Evolutionary conservation across 331 rosid genomes (phyloP).

Genomic region (Acacia pycnantha): DNA sequence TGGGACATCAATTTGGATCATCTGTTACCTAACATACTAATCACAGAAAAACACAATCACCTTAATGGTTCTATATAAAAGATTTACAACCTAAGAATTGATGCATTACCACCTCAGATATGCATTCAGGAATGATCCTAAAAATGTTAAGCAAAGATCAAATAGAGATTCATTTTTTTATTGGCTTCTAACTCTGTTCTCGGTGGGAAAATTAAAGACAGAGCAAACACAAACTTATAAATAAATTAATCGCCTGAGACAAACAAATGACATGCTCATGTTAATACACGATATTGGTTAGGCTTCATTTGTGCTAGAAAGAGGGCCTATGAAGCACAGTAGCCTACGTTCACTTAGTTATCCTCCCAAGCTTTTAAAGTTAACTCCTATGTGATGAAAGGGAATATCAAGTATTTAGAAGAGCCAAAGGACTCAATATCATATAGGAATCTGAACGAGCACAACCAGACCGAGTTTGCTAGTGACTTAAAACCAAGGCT

Average conservation of each 20-base stretch:
- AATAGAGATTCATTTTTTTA: background rate
- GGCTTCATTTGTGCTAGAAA: background rate
- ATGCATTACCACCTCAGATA: background rate
- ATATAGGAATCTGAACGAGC: conserved; percentile 1
- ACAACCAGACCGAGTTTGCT: background rate
- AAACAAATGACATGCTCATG: conserved; percentile 9
- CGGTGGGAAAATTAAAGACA: background rate
- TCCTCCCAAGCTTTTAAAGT: background rate
- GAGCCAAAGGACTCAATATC: background rate
- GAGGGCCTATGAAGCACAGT: background rate
- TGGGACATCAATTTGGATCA: conserved; percentile 2
- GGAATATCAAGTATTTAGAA: background rate
- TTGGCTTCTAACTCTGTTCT: background rate
- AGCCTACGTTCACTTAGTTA: background rate
- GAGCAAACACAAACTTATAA: background rate
- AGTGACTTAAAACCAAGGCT: background rate
- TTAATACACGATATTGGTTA: background rate
- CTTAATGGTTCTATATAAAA: background rate
- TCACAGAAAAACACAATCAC: background rate
- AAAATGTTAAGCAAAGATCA: background rate
- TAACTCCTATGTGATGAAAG: background rate
- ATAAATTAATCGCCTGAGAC: background rate
- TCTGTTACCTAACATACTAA: background rate
- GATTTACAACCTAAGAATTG: conserved; percentile 1
- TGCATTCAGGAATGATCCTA: background rate